phyloP scores from a whole-genome alignment of 805 yeast species.

The Candida odintsovae region DNA sequence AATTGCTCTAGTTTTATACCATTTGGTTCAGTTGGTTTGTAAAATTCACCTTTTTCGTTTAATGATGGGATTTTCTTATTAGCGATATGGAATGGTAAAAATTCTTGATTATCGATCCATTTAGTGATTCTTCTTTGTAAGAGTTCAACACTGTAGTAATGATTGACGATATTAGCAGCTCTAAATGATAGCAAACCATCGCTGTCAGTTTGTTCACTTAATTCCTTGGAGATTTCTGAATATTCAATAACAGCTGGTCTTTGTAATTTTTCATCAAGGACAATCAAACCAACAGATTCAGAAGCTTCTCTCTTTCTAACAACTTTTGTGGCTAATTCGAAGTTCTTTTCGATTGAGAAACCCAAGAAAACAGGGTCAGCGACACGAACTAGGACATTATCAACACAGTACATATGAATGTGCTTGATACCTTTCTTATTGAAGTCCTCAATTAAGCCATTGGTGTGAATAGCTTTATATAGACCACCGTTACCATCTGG shows the following conservation, averaged over 20 bases:
- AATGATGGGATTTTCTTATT: slow-evolving; percentile 74
- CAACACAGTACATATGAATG: slow-evolving; percentile 95
- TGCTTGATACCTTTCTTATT: slow-evolving; percentile 67
- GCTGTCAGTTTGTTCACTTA: slow-evolving; percentile 60
- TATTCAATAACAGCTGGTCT: slow-evolving; percentile 92
- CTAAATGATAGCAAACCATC: slow-evolving; percentile 64
- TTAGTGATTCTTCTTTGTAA: slow-evolving; percentile 50
- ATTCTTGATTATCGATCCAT: slow-evolving; percentile 63
- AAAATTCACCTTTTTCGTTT: slow-evolving; percentile 37
- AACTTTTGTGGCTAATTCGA: slow-evolving; percentile 84
- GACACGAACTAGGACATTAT: slow-evolving; percentile 83
- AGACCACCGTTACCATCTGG: slow-evolving; percentile 99
- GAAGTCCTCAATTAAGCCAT: slow-evolving; percentile 66
- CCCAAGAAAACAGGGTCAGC: slow-evolving; percentile 90
- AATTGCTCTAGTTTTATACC: slow-evolving; percentile 96
- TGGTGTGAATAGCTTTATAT: slow-evolving; percentile 70
- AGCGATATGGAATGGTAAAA: slow-evolving; percentile 92
- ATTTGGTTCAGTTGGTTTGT: slow-evolving; percentile 71
- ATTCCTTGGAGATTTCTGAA: slow-evolving; percentile 75
- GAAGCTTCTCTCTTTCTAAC: slow-evolving; percentile 85
- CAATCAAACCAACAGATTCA: slow-evolving; percentile 92
- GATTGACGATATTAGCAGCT: slow-evolving; percentile 97
- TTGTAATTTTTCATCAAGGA: slow-evolving; percentile 44
- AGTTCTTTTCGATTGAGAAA: slow-evolving; percentile 61
- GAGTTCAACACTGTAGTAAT: slow-evolving; percentile 83